Evolutionary conservation across 1,284 basidiomycete genomes (phyloP).

Genomic region (Quambalaria eucalypti): DNA sequence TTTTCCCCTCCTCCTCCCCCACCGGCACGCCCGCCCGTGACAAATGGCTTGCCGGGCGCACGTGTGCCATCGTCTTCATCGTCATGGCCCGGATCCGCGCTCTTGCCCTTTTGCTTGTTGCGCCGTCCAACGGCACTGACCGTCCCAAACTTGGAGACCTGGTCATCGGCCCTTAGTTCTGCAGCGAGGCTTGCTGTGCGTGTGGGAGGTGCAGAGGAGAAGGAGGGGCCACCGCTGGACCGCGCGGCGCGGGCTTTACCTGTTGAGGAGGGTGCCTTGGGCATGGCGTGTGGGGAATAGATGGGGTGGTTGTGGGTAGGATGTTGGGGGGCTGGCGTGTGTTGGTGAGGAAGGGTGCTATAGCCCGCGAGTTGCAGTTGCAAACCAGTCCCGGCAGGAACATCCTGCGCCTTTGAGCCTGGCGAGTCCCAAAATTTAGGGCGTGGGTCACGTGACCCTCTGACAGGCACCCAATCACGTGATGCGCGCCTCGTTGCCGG

Average conservation of each 20-base stretch:
- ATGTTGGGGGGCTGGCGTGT: too few relatives aligned
- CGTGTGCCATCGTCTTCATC: neutral
- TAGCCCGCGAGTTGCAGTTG: too few relatives aligned
- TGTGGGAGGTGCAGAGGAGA: neutral
- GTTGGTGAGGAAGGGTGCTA: neutral
- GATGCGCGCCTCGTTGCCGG: too few relatives aligned
- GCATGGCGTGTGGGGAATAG: neutral
- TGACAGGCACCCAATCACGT: too few relatives aligned
- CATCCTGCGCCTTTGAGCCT: too few relatives aligned
- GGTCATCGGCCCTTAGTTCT: neutral
- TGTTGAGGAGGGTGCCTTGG: neutral
- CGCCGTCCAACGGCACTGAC: neutral
- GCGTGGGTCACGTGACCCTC: too few relatives aligned
- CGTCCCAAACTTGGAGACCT: neutral
- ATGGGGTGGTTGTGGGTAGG: neutral
- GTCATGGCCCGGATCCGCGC: neutral
- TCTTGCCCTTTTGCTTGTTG: neutral
- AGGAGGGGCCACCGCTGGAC: neutral
- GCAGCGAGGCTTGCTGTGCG: neutral
- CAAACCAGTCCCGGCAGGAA: too few relatives aligned
- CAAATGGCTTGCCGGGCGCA: neutral
- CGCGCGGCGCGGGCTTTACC: neutral
- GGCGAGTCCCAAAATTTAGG: too few relatives aligned
- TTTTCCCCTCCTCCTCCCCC: conserved; percentile 6
- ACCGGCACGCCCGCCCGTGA: neutral